Base-by-base conservation (phyloP, 1,139 yeast species). In the Zhuliangozyma parablackwelliae region DNA sequence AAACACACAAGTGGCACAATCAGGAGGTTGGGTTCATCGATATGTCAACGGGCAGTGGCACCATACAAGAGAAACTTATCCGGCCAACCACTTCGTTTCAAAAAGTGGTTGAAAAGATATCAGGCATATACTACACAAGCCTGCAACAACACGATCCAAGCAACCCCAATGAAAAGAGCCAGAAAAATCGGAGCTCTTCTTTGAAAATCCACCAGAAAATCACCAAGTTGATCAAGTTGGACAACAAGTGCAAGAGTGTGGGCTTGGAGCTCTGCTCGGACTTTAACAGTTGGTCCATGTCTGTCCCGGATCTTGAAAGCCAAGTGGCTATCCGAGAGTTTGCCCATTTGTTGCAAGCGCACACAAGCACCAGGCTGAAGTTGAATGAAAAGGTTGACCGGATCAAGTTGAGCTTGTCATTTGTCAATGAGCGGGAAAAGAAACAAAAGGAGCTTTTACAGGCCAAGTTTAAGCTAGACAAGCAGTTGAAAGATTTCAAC, bases 401-500 rank as follows among this genome's bases (percentile, higher is more conserved):
- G 36, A 53, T 75, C 30, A 65, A 63, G 36, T 49, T 63, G 13
- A 72, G 70, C 39, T 54, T 79, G 34, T 53, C 56, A 5, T 68
- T 66, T 38, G 75, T 78, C 2, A 58, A 68, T 33, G 74, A 73
- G 42, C 61, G 83, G 41, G 85, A 79, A 52, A 62, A 57, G 44
- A 70, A 75, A 46, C 61, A 65, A 28, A 62, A 54, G 21, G 70
- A 65, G 21, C 55, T 72, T 35, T 54, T 61, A 32, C 41, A 44
- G 28, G 54, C 54, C 33, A 61, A 70, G 43, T 50, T 55, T 25
- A 63, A 63, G 48, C 58, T 69, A 24, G 53, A 63, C 35, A 54
- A 58, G 29, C 61, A 56, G 33, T 45, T 69, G 30, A 63, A 68
- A 37, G 69, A 64, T 5, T 61, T 60, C 28, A 76, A 72, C 39